Percentiles rank a stretch among this genome's conserved stretches.
Evolutionary conservation across 306 rosid species (phyloP).

Genomic region (Nissolia schottii): DNA sequence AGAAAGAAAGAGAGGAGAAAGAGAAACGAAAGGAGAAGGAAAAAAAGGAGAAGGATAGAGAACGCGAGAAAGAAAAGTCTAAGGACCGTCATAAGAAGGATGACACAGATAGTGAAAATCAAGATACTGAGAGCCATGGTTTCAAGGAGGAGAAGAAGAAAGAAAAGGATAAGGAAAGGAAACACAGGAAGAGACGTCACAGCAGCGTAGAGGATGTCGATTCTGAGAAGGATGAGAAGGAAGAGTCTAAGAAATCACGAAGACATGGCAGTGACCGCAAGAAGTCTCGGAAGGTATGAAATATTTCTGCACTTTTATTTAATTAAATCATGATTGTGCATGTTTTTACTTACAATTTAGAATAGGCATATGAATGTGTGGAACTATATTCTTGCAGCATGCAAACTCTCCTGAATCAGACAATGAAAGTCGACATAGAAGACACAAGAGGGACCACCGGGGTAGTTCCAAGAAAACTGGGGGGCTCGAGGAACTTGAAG

Average conservation of each 20-base stretch:
- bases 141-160: constrained; percentile 89
- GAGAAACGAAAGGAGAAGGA: constrained; percentile 58
- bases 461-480: constrained; percentile 66
- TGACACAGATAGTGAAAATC: constrained; percentile 80
- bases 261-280: constrained; percentile 92
- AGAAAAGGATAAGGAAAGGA: constrained; percentile 87
- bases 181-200: constrained; percentile 92
- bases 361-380: constrained; percentile 15
- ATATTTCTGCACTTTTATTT: not conserved
- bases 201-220: constrained; percentile 69
- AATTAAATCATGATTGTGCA: not conserved
- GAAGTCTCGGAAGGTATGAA: constrained; percentile 73
- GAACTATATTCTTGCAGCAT: constrained; percentile 47
- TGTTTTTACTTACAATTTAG: not conserved
- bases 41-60: constrained; percentile 78
- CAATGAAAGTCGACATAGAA: constrained; percentile 70
- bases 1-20: constrained; percentile 78
- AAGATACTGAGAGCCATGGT: constrained; percentile 58
- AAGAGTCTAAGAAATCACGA: constrained; percentile 80
- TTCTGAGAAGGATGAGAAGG: constrained; percentile 92
- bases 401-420: constrained; percentile 94
- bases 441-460: constrained; percentile 87
- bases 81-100: constrained; percentile 87
- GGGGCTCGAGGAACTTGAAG: constrained; percentile 85
- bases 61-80: constrained; percentile 80